phyloP scores from a whole-genome alignment of 164 flowering plant genomes.

The Kingdonia uniflora region DNA sequence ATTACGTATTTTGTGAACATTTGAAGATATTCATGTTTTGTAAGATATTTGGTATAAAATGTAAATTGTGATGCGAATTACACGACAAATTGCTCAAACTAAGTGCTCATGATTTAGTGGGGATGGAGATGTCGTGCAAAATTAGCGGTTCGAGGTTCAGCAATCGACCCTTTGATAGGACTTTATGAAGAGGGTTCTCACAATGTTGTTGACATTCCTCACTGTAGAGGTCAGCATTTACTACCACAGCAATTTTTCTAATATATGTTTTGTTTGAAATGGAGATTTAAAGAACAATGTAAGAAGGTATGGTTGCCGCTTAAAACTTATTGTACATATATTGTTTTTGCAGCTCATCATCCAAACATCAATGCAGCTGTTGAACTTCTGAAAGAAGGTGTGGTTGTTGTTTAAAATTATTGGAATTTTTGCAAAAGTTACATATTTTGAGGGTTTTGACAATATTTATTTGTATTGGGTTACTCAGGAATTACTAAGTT shows the following conservation, averaged over 20 bases:
- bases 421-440: no score
- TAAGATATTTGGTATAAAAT: no score
- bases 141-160: constrained; percentile 81
- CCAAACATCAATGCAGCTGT: constrained; percentile 86
- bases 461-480: neutral
- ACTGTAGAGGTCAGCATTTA: constrained; percentile 57
- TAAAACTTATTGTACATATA: constrained; percentile 4
- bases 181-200: constrained; percentile 88
- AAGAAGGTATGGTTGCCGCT: neutral
- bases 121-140: constrained; percentile 98
- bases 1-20: no score
- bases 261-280: neutral
- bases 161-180: constrained; percentile 58
- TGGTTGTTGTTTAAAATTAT: neutral
- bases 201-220: constrained; percentile 75
- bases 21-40: no score
- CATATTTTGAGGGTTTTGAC: neutral
- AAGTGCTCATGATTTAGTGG: constrained; percentile 32
- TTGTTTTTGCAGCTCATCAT: constrained; percentile 76
- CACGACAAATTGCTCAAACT: constrained; percentile 1
- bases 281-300: no score
- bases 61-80: no score
- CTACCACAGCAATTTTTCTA: neutral
- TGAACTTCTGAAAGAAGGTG: constrained; percentile 63
- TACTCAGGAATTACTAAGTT: constrained; percentile 51